Evolutionary conservation across 257 asterid genomes (phyloP).

Genomic region (Handroanthus guayacan): DNA sequence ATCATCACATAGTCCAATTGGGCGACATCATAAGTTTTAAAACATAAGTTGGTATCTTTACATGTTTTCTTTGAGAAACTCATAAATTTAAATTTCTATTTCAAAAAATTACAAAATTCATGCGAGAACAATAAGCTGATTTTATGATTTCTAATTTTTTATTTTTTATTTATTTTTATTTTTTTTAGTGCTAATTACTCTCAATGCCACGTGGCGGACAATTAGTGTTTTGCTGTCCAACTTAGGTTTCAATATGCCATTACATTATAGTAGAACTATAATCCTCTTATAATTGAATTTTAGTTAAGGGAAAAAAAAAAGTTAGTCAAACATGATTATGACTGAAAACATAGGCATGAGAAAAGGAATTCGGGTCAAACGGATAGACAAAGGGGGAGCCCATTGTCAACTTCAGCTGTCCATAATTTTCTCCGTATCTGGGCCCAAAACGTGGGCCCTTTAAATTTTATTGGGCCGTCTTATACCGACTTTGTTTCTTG

Average conservation of each 20-base stretch:
- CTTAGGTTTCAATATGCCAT: too few relatives aligned
- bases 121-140: too few relatives aligned
- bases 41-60: neutral
- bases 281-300: neutral
- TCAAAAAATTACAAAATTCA: neutral
- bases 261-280: too few relatives aligned
- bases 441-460: conserved; percentile 14
- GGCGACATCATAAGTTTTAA: neutral
- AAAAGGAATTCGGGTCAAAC: conserved; percentile 13
- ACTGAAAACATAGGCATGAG: conserved; percentile 8
- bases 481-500: neutral
- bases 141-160: too few relatives aligned
- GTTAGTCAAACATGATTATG: neutral
- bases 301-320: too few relatives aligned
- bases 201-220: too few relatives aligned
- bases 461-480: neutral
- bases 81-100: neutral
- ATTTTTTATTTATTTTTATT: too few relatives aligned
- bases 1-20: neutral
- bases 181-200: too few relatives aligned
- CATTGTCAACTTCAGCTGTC: neutral
- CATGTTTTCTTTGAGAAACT: neutral
- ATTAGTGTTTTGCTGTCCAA: too few relatives aligned
- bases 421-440: neutral
- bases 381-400: neutral